Evolutionary conservation across 2,329 filamentous ascomycete genomes (phyloP), one percentile per base, ranked within the genome.

Genomic region (Exserohilum rostratum): DNA sequence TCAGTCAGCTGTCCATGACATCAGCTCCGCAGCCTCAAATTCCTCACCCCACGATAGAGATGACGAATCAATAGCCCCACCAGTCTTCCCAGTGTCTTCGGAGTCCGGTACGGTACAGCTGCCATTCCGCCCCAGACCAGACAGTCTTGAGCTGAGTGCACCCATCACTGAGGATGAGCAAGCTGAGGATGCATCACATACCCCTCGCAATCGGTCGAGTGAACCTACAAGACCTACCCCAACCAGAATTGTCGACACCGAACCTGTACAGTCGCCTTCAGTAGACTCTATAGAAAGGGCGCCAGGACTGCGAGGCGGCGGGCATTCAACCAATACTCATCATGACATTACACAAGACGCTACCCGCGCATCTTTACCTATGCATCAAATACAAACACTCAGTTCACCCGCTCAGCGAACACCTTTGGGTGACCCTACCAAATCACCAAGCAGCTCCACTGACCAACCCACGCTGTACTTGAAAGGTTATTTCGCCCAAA

Each of bases 91-190:
- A 39, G 34, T 42, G 7, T 53, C 55, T 11, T 20, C 58, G 33
- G 17, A 37, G 29, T 40, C 53, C 15, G 51, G 49, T 20, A 50
- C 35, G 25, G 12, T 66, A 11, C 63, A 66, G 12, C 60, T 71
- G 30, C 63, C 66, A 10, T 67, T 69, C n/a, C 61, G 70, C 39
- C 57, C 58, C 37, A 55, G 53, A 39, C 55, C 50, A 25, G 22
- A 11, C 18, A 49, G 47, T 13, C 29, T 25, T 46, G 15, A 46
- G 3, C 42, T 46, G 9, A 20, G n/a, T 7, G 34, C 18, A 27
- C 57, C 44, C 13, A 22, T 43, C 6, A 25, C 33, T 22, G 38
- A 55, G 1, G 45, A 55, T 9, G 50, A 49, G 22, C 53, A 57
- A 45, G 45, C 42, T 18, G 58, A 52, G 6, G 55, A 62, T 17